phyloP scores from a whole-genome alignment of 2,329 filamentous ascomycete genomes.

The Phoma sp. region DNA sequence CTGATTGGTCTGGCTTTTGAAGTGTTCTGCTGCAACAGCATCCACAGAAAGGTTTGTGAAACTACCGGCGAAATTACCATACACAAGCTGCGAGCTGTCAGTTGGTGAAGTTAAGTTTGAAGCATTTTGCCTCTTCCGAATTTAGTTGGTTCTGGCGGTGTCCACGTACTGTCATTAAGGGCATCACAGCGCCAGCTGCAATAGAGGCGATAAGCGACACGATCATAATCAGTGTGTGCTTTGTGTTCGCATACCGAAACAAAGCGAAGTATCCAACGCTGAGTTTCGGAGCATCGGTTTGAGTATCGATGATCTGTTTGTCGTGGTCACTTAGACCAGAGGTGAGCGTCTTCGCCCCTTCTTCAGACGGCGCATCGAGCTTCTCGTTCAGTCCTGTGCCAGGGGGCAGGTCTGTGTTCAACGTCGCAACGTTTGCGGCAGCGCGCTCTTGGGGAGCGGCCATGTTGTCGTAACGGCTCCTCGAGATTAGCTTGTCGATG shows the following conservation, averaged over 20 bases:
- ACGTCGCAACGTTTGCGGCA: constrained; percentile 8
- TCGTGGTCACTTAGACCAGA: constrained; percentile 40
- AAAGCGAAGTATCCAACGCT: constrained; percentile 55
- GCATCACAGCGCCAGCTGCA: constrained; percentile 74
- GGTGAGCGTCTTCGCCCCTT: constrained; percentile 31
- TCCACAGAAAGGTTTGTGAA: constrained; percentile 47
- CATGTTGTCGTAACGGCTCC: constrained; percentile 11
- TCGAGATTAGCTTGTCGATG: constrained; percentile 8
- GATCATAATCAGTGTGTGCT: constrained; percentile 50
- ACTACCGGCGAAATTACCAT: constrained; percentile 48
- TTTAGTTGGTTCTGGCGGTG: neutral
- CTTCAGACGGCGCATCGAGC: constrained; percentile 24
- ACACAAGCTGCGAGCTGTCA: constrained; percentile 38
- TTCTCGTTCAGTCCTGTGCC: constrained; percentile 33
- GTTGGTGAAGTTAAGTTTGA: neutral
- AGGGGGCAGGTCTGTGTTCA: constrained; percentile 5
- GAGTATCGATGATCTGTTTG: constrained; percentile 45
- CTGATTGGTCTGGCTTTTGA: constrained; percentile 38
- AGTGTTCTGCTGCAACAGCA: constrained; percentile 31
- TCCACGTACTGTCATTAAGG: constrained; percentile 68
- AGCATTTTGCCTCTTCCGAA: neutral
- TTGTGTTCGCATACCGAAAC: constrained; percentile 54
- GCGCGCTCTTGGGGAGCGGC: constrained; percentile 16
- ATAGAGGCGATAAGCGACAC: constrained; percentile 70
- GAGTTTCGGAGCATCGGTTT: constrained; percentile 51